phyloP scores from a whole-genome alignment of 1,139 yeast genomes.

The Suzukiozyma palmioleophila region DNA sequence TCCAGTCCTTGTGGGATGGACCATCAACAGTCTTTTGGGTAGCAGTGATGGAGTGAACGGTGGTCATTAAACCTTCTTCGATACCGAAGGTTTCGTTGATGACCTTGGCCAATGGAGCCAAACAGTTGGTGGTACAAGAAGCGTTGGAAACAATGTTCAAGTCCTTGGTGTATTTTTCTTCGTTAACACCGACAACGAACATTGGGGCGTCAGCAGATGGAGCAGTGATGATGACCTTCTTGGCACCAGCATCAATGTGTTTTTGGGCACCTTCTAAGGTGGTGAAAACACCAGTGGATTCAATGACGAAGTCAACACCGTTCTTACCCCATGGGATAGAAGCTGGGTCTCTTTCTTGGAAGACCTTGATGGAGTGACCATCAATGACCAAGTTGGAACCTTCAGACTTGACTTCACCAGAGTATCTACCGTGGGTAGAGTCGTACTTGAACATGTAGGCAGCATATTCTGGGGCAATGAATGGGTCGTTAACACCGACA shows the following conservation, averaged over 20 bases:
- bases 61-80: conserved; percentile 87
- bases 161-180: conserved; percentile 66
- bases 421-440: conserved; percentile 77
- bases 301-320: conserved; percentile 77
- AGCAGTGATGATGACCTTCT: conserved; percentile 85
- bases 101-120: conserved; percentile 85
- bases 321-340: conserved; percentile 77
- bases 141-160: conserved; percentile 76
- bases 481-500: conserved; percentile 81
- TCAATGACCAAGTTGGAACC: conserved; percentile 58
- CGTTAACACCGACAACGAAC: conserved; percentile 84
- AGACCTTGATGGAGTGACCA: conserved; percentile 65
- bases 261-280: conserved; percentile 70
- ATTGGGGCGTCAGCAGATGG: conserved; percentile 87
- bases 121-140: conserved; percentile 88
- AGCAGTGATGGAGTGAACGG: conserved; percentile 87
- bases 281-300: conserved; percentile 90
- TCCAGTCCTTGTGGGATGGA: conserved; percentile 92
- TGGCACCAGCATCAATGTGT: conserved; percentile 83
- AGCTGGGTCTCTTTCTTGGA: conserved; percentile 76
- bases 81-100: conserved; percentile 76
- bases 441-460: conserved; percentile 88
- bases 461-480: conserved; percentile 79
- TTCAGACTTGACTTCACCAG: conserved; percentile 60
- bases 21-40: conserved; percentile 91